These are phyloP conservation scores for Phytophthora ramorum DNA, from an alignment of 352 stramenopile species.

Conservation along the genomic window DNA sequence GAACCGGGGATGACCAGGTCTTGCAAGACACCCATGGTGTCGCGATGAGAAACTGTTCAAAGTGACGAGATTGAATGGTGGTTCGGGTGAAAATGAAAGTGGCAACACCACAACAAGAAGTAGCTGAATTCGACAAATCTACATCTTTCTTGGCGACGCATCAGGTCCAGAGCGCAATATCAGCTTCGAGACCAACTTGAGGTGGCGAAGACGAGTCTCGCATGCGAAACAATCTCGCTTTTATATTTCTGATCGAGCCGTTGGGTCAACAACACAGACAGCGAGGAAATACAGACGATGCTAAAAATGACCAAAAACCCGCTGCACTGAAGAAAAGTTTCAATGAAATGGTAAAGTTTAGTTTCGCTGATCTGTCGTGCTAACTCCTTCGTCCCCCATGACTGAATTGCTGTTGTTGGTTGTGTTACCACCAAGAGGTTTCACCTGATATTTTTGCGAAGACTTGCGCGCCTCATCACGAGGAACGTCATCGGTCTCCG, in stretches of 20 bases:
- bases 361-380: not conserved
- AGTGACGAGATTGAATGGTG: too few species aligned
- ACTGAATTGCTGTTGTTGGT: not conserved
- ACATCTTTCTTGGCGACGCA: too few species aligned
- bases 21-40: slow-evolving; percentile 1
- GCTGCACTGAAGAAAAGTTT: too few species aligned
- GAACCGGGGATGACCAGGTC: slow-evolving; percentile 17
- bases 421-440: not conserved
- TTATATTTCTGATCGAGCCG: slow-evolving; percentile 2
- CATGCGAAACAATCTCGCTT: too few species aligned
- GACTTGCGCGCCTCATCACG: not conserved
- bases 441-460: not conserved
- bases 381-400: not conserved
- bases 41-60: not conserved
- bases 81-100: not conserved
- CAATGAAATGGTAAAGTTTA: too few species aligned
- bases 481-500: not conserved
- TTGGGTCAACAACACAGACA: not conserved
- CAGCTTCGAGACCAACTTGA: too few species aligned
- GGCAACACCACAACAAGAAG: not conserved
- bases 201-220: too few species aligned
- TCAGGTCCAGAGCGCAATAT: not conserved
- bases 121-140: too few species aligned
- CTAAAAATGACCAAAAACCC: too few species aligned
- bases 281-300: too few species aligned